phyloP scores from a whole-genome alignment of 2,329 filamentous ascomycete genomes.

The Penicillium sp. region DNA sequence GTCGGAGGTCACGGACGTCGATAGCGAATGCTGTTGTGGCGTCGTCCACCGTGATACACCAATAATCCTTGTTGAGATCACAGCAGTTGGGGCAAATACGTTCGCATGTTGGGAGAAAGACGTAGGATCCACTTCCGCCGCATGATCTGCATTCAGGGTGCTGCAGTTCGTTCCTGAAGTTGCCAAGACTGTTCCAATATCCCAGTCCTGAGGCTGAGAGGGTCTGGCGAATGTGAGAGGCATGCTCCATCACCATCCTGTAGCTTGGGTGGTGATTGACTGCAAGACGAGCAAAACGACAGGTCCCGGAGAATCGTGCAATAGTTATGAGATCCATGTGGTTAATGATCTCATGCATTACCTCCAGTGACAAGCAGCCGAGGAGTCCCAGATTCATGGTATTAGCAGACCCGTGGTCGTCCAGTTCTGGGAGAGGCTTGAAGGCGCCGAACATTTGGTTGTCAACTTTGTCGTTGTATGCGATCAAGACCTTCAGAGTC shows the following conservation, averaged over 20 bases:
- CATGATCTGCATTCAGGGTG: conserved; percentile 11
- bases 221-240: background rate
- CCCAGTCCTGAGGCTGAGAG: background rate
- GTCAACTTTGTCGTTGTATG: background rate
- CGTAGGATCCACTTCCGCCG: background rate
- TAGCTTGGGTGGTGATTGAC: background rate
- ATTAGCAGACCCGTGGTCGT: background rate
- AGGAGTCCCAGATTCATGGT: background rate
- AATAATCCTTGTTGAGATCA: conserved; percentile 4
- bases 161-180: conserved; percentile 8
- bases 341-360: conserved; percentile 1
- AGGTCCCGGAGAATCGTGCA: conserved; percentile 1
- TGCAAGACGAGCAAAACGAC: background rate
- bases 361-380: background rate
- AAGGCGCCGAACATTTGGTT: background rate
- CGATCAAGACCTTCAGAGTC: background rate
- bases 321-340: background rate
- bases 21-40: conserved; percentile 3
- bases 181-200: background rate
- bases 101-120: conserved; percentile 12
- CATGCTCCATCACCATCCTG: background rate
- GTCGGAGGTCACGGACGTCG: background rate
- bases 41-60: background rate
- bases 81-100: conserved; percentile 13
- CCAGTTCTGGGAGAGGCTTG: background rate